These are phyloP conservation scores for Epichloe bromicola DNA, from an alignment of 2,329 filamentous ascomycete species.

Conservation along the genomic window DNA sequence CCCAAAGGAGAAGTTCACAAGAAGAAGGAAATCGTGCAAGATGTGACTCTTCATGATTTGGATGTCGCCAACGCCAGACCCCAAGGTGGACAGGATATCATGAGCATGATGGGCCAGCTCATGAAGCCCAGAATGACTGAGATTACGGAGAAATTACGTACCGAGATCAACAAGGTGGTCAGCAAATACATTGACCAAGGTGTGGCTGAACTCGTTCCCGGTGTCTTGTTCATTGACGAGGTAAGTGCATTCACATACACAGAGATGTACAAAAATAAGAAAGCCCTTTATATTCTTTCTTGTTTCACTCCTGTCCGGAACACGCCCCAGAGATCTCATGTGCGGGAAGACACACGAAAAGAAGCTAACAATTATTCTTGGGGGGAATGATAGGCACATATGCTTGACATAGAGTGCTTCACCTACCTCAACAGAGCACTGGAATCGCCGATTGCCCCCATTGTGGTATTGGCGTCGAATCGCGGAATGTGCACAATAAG, in stretches of 20 bases:
- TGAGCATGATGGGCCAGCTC: constrained; percentile 99
- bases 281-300: background rate
- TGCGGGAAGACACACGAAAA: background rate
- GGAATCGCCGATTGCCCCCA: constrained; percentile 86
- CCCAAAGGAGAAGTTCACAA: constrained; percentile 99
- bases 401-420: constrained; percentile 99
- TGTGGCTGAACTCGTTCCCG: constrained; percentile 93
- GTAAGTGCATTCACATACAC: constrained; percentile 33
- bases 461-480: constrained; percentile 95
- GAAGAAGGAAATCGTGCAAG: constrained; percentile 99
- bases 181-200: constrained; percentile 98
- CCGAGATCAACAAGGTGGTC: constrained; percentile 98
- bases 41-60: constrained; percentile 92
- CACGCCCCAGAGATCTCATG: background rate
- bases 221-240: constrained; percentile 97
- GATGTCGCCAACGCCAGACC: constrained; percentile 92
- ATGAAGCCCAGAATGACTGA: constrained; percentile 99
- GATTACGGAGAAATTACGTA: constrained; percentile 91
- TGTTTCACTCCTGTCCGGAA: constrained; percentile 1
- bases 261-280: too few species aligned
- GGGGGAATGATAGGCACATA: constrained; percentile 59
- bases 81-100: constrained; percentile 95
- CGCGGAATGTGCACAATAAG: constrained; percentile 87
- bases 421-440: constrained; percentile 98
- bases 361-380: constrained; percentile 1